Conservation (phyloP, 2,329 filamentous ascomycete species). For the Paecilomyces fulvus region DNA sequence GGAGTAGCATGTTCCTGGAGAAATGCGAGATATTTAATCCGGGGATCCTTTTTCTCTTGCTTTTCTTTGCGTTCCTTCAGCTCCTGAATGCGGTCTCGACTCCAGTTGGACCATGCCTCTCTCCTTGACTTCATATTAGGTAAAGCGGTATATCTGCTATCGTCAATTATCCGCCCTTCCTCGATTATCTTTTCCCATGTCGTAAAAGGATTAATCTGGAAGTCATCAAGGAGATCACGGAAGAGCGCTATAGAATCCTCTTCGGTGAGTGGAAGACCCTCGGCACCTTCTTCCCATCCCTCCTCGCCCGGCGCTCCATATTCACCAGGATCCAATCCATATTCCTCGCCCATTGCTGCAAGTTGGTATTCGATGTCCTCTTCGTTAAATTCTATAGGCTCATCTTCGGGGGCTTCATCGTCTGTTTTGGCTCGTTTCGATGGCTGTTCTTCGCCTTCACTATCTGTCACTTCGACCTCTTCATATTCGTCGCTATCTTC, state of each 20-base stretch:
- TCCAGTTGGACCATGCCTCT: conserved; percentile 80
- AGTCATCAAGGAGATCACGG: conserved; percentile 77
- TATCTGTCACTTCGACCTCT: conserved; percentile 64
- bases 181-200: conserved; percentile 88
- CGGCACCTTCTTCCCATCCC: conserved; percentile 60
- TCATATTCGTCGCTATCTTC: conserved; percentile 65
- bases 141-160: conserved; percentile 77
- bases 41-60: conserved; percentile 73
- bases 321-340: conserved; percentile 67
- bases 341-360: conserved; percentile 79
- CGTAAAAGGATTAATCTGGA: conserved; percentile 73
- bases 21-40: conserved; percentile 72
- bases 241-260: conserved; percentile 72
- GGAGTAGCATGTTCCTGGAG: conserved; percentile 74
- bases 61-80: conserved; percentile 64
- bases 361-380: conserved; percentile 92
- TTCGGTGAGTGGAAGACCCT: conserved; percentile 61
- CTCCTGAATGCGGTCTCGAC: conserved; percentile 62
- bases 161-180: conserved; percentile 71
- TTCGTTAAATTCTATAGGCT: conserved; percentile 73
- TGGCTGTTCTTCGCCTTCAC: conserved; percentile 43
- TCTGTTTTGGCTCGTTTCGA: conserved; percentile 45
- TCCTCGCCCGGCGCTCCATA: conserved; percentile 56
- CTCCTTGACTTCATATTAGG: conserved; percentile 71
- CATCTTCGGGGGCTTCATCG: conserved; percentile 36